Conservation (phyloP, 2,329 filamentous ascomycete species). For the Neopestalotiopsis rosae region DNA sequence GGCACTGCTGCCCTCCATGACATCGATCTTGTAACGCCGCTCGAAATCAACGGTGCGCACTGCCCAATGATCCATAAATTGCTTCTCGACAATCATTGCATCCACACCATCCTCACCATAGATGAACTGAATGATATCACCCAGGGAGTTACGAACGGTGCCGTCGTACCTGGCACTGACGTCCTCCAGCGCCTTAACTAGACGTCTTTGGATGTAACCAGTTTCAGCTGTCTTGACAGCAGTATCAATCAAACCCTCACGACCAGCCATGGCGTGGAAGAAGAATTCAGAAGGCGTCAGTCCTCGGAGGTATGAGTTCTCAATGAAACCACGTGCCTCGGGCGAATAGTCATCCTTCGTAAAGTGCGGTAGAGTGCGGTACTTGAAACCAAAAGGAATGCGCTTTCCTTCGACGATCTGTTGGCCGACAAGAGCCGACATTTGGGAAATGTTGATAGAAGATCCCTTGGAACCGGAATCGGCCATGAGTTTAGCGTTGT, state of each 20-base stretch:
- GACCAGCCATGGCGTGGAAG: conserved; percentile 99
- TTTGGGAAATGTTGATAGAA: conserved; percentile 99
- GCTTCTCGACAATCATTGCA: conserved; percentile 91
- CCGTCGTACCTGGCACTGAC: conserved; percentile 98
- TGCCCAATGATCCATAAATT: conserved; percentile 85
- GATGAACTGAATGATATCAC: conserved; percentile 95
- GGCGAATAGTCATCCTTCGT: conserved; percentile 99
- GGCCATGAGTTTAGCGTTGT: conserved; percentile 97
- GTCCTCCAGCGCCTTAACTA: conserved; percentile 98
- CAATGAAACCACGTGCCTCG: conserved; percentile 95
- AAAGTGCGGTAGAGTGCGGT: conserved; percentile 94
- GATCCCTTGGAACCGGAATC: conserved; percentile 97
- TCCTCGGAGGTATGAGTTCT: conserved; percentile 97
- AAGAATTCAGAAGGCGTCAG: conserved; percentile 97
- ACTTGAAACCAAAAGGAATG: conserved; percentile 99
- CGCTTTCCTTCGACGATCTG: conserved; percentile 98
- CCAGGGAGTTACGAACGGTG: conserved; percentile 94
- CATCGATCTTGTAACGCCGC: conserved; percentile 82
- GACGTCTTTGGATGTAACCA: conserved; percentile 96
- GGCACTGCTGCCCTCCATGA: conserved; percentile 71
- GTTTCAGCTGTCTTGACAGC: conserved; percentile 99
- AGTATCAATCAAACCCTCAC: conserved; percentile 99
- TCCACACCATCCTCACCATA: conserved; percentile 98
- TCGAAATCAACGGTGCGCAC: conserved; percentile 80
- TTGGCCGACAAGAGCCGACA: conserved; percentile 97